Evolutionary conservation across 139 green algal genomes (phyloP).

Genomic region (Tetraselmis chui): DNA sequence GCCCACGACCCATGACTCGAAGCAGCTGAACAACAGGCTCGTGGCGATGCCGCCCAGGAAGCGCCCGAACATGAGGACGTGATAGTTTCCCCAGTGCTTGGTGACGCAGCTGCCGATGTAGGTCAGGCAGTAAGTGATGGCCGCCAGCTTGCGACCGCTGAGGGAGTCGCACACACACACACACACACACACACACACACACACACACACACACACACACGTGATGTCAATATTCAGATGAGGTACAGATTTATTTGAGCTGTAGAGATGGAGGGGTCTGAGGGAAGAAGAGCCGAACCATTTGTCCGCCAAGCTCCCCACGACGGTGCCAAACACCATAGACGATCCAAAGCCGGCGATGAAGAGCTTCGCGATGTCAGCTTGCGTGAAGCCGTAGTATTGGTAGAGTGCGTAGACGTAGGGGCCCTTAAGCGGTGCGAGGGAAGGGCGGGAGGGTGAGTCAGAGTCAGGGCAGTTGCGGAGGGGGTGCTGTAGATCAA

Average conservation of each 20-base stretch:
- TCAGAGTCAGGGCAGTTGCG: too few species aligned
- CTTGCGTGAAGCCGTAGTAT: slow-evolving; percentile 1
- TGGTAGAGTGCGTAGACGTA: slow-evolving; percentile 3
- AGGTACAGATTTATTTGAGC: too few species aligned
- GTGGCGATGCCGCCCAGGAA: slow-evolving; percentile 51
- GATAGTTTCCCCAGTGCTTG: slow-evolving; percentile 49
- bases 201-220: too few species aligned
- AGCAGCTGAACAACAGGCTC: slow-evolving; percentile 50
- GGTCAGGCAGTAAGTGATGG: slow-evolving; percentile 36
- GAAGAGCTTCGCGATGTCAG: slow-evolving; percentile 1
- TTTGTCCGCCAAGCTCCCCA: not conserved
- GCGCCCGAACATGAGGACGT: slow-evolving; percentile 45
- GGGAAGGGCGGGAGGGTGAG: too few species aligned
- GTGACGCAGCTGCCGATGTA: slow-evolving; percentile 51
- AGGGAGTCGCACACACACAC: too few species aligned
- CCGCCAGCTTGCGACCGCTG: slow-evolving; percentile 11
- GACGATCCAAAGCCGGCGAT: not conserved
- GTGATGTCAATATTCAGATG: too few species aligned
- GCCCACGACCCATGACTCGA: slow-evolving; percentile 53
- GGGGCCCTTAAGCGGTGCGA: not conserved
- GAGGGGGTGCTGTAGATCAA: too few species aligned
- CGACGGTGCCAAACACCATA: not conserved
- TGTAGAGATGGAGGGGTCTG: too few species aligned
- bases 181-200: too few species aligned
- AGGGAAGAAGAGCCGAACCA: too few species aligned